Evolutionary conservation across 768 basidiomycete species (phyloP).

Genomic region (Suillus tomentosus): DNA sequence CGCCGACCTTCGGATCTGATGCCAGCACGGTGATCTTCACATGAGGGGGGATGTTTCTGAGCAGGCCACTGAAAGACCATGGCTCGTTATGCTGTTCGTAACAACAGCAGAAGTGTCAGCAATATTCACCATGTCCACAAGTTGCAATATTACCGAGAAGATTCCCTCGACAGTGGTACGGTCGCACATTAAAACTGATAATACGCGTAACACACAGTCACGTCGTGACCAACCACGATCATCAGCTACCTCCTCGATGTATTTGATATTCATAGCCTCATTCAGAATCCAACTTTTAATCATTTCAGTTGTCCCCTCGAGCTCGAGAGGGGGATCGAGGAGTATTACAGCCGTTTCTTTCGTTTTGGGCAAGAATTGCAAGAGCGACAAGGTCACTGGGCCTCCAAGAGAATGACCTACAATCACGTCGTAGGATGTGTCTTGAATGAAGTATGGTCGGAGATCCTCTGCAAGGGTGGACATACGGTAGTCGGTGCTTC

Average conservation of each 20-base stretch:
- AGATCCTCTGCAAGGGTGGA: constrained; percentile 18
- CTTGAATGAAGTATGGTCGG: constrained; percentile 13
- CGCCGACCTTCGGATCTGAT: constrained; percentile 20
- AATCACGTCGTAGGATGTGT: constrained; percentile 20
- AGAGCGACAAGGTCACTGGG: constrained; percentile 18
- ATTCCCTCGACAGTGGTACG: background rate
- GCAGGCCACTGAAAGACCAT: constrained; percentile 21
- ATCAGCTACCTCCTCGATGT: background rate
- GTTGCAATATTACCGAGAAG: background rate
- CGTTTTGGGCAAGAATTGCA: constrained; percentile 16
- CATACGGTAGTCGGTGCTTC: constrained; percentile 15
- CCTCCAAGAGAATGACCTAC: constrained; percentile 23
- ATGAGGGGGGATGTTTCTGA: constrained; percentile 6
- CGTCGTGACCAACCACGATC: constrained; percentile 20
- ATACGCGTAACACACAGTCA: constrained; percentile 11
- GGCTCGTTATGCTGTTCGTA: constrained; percentile 15
- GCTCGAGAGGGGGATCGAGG: constrained; percentile 18
- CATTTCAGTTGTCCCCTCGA: background rate
- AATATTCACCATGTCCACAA: background rate
- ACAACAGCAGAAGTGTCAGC: background rate
- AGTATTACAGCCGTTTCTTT: constrained; percentile 14
- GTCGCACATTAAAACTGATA: constrained; percentile 16
- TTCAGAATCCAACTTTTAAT: constrained; percentile 1
- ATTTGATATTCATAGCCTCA: background rate
- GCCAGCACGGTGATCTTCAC: constrained; percentile 22